Conservation (phyloP, 176 grass and related monocot genomes). For the Tuctoria greenei region DNA sequence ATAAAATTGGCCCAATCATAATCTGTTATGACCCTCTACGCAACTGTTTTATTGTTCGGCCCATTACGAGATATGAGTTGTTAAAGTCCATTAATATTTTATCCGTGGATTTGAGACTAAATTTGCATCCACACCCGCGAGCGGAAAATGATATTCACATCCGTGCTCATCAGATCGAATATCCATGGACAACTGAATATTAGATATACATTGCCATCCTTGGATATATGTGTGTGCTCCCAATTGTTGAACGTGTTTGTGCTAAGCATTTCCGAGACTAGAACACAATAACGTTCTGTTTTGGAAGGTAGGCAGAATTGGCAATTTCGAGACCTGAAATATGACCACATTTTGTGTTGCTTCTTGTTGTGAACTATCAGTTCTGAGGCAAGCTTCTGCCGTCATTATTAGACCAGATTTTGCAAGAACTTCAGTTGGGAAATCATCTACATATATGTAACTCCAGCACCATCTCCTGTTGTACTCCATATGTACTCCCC, state of each 20-base stretch:
- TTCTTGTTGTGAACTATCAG: not conserved
- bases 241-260: not conserved
- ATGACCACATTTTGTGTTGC: not conserved
- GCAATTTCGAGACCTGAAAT: not conserved
- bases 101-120: too few relatives aligned
- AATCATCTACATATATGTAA: too few relatives aligned
- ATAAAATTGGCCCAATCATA: too few relatives aligned
- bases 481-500: conserved; percentile 2
- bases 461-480: not conserved
- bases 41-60: too few relatives aligned
- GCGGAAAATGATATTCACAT: too few relatives aligned
- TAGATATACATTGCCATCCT: too few relatives aligned
- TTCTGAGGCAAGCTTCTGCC: not conserved
- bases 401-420: not conserved
- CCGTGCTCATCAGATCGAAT: too few relatives aligned
- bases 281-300: not conserved
- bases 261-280: not conserved
- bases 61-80: too few relatives aligned
- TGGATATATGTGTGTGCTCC: not conserved
- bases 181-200: too few relatives aligned
- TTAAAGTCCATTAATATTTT: too few relatives aligned
- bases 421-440: not conserved
- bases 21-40: too few relatives aligned
- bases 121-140: too few relatives aligned
- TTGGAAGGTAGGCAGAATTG: not conserved